phyloP scores from a whole-genome alignment of 768 basidiomycete species.

The Naganishia friedmannii region DNA sequence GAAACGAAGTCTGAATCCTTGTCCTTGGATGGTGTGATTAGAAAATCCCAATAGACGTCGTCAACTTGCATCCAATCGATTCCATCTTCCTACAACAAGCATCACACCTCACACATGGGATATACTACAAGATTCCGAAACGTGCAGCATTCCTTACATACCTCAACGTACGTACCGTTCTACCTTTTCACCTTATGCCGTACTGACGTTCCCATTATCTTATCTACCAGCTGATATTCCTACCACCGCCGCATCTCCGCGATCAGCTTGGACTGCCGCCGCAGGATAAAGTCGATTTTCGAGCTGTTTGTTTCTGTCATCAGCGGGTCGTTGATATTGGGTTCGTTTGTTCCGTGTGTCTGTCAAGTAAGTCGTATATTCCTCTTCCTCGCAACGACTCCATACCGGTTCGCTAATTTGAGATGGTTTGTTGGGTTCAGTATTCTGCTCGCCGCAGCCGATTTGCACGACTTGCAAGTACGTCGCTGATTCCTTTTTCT shows the following conservation, averaged over 20 bases:
- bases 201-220: not conserved
- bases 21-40: slow-evolving; percentile 48
- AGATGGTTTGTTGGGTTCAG: slow-evolving; percentile 53
- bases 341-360: slow-evolving; percentile 96
- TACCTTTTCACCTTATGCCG: slow-evolving; percentile 8
- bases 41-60: slow-evolving; percentile 96
- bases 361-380: slow-evolving; percentile 65
- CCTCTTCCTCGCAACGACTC: no score
- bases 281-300: slow-evolving; percentile 92
- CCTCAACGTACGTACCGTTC: slow-evolving; percentile 62
- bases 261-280: slow-evolving; percentile 77
- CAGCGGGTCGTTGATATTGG: slow-evolving; percentile 94
- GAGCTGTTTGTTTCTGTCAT: slow-evolving; percentile 98
- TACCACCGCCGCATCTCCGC: slow-evolving; percentile 68
- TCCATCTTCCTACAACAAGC: slow-evolving; percentile 97
- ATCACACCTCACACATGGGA: slow-evolving; percentile 87
- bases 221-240: slow-evolving; percentile 71
- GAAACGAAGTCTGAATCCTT: no score
- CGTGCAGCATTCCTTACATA: slow-evolving; percentile 88
- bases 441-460: slow-evolving; percentile 89
- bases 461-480: slow-evolving; percentile 92
- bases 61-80: slow-evolving; percentile 82
- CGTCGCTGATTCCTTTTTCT: slow-evolving; percentile 52
- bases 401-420: no score
- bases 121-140: slow-evolving; percentile 79